Base-by-base conservation (phyloP, 805 yeast species). In the Clavispora fructus region DNA sequence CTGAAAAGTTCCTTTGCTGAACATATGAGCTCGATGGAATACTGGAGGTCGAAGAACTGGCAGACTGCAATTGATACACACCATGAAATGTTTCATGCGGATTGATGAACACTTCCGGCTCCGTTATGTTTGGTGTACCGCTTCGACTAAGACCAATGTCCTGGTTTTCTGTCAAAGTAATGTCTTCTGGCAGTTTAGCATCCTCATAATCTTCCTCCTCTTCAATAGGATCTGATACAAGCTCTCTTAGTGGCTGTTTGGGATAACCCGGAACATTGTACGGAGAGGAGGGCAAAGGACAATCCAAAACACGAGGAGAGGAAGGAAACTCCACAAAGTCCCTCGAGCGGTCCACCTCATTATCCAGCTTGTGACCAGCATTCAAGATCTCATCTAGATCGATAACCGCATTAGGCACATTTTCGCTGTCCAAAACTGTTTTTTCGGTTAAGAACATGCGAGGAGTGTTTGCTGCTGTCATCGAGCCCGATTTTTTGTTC, bases 381-480 rank as follows among this genome's bases (percentile, higher is more conserved):
- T 65, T 61, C 25, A 75, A 63, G 10, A 81, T 82, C 27, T 75
- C 74, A 50, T 80, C 84, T 41, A 80, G 59, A 51, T 80, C 83
- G 23, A 80, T 80, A 23, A 75, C 65, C 2, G 83, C 82, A 53
- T 77, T 79, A 1, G 83, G 82, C 5, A 73, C 66, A 43, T 64
- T 64, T 33, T 64, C 63, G 31, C 47, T 55, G 42, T 59, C 56
- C 27, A 60, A 23, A 8, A 47, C 53, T 4, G 65, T 59, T 48
- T 65, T 69, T 40, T 62, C 68, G 0, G 68, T 64, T 11, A 60
- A 48, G 35, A 64, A 65, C 43, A 63, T 60, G 32, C 54, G 60
- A 9, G 63, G 57, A 26, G 57, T 55, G 8, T 58, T 53, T 5
- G 57, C 35, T 17, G 43, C 42, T n/a, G 51, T 43, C 7, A 60